Percentiles rank a stretch among this genome's conserved stretches.
Evolutionary conservation across 805 yeast genomes (phyloP).

Genomic region (Candida ascalaphidarum): DNA sequence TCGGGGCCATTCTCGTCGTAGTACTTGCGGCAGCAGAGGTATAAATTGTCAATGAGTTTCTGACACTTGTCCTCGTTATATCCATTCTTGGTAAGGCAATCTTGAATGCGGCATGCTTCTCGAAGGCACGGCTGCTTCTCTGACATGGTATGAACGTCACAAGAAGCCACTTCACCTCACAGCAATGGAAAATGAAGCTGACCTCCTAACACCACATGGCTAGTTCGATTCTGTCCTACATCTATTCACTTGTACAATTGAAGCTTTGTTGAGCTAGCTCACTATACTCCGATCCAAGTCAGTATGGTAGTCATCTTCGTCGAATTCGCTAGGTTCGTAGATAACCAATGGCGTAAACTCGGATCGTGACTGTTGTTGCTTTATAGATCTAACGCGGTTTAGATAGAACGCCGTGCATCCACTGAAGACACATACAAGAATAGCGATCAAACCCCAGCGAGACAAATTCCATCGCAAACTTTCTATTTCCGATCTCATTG

Average conservation of each 20-base stretch:
- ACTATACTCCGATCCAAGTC: conserved; percentile 35
- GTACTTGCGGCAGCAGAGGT: conserved; percentile 64
- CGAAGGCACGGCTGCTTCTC: conserved; percentile 50
- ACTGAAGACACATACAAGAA: conserved; percentile 54
- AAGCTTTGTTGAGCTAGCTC: too few relatives aligned
- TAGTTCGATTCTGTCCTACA: too few relatives aligned
- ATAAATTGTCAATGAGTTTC: conserved; percentile 56
- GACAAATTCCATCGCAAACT: conserved; percentile 89
- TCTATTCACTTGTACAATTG: too few relatives aligned
- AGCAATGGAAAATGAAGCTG: background rate
- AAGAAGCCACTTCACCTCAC: too few relatives aligned
- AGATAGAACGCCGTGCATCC: conserved; percentile 47
- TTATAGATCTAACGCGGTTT: conserved; percentile 15
- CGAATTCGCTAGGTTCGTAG: conserved; percentile 42
- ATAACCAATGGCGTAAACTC: conserved; percentile 35
- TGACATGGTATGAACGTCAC: conserved; percentile 1
- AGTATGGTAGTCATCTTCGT: conserved; percentile 46
- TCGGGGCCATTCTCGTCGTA: conserved; percentile 53
- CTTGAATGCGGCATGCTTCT: conserved; percentile 78
- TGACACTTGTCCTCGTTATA: conserved; percentile 75
- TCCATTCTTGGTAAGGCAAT: conserved; percentile 53
- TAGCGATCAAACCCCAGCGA: conserved; percentile 75
- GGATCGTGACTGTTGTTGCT: conserved; percentile 14
- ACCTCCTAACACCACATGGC: too few relatives aligned
- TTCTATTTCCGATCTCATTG: conserved; percentile 80